Evolutionary conservation across 345 rosid genomes (phyloP), one percentile per base, ranked within the genome.

Genomic region (Eucalyptus globulus): DNA sequence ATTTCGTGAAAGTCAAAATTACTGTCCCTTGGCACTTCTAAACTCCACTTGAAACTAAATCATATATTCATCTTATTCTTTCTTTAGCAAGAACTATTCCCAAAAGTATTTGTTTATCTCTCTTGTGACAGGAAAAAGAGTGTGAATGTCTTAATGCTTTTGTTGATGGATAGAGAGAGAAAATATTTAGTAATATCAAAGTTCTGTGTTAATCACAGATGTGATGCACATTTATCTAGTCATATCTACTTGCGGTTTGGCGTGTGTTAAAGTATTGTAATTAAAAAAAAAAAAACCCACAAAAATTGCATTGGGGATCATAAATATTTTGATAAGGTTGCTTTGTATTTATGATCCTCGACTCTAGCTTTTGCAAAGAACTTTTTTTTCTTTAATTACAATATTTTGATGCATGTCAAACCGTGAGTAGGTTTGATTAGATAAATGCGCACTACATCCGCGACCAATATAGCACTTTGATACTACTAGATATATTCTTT

Each of bases 161-260:
- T 21, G 6, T 17, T 21, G 27, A 56, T 56, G 62, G 29, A 56
- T 1, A 19, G 27, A 54, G 58, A 21, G 2, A 17, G 8, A 17
- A 3, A 51, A 51, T 51, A 56, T 56, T 56, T 2, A 56, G 1
- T 56, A 4, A 24, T 56, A 56, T 56, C 27, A 22, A 56, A 56
- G 11, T 21, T 4, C 3, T 4, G 0, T 0, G 13, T 56, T 1
- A 56, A 3, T 56, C 6, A 4, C 6, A 1, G 6, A 56, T 22
- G 62, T 56, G 12, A 22, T 21, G 12, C 2, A 2, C 0, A 56
- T 56, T 56, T 4, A 24, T 56, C 29, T 56, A 56, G 3, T 56
- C 0, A 56, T 3, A 21, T 56, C 0, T 56, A 56, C 0, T 24
- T 1, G 2, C 0, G 5, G 1, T 56, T 0, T 10, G 3, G 1